These are phyloP conservation scores for Botryosphaeria dothidea DNA, from an alignment of 2,329 filamentous ascomycete genomes.

Conservation along the genomic window DNA sequence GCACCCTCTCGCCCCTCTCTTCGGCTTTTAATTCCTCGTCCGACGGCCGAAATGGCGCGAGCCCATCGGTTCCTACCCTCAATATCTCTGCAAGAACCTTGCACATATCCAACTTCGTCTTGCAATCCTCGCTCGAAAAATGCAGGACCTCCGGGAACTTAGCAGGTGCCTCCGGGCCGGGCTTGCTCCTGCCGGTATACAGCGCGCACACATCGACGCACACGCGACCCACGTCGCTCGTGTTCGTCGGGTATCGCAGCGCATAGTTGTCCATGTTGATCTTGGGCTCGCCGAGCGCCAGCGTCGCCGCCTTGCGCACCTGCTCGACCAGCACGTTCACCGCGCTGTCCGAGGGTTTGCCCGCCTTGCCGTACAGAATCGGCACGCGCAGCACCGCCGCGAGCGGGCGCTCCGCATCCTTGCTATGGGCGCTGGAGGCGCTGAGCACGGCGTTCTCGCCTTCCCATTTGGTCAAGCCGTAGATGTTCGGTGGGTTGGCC, in stretches of 20 bases:
- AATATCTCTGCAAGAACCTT: conserved; percentile 76
- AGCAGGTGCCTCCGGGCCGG: conserved; percentile 36
- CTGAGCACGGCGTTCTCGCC: conserved; percentile 71
- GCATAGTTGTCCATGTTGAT: conserved; percentile 87
- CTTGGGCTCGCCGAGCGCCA: conserved; percentile 56
- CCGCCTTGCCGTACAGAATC: conserved; percentile 77
- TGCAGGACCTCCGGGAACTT: conserved; percentile 72
- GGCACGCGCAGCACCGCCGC: conserved; percentile 78
- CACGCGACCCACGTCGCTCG: conserved; percentile 80
- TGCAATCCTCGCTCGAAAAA: conserved; percentile 81
- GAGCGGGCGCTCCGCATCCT: conserved; percentile 49
- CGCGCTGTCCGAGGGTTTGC: conserved; percentile 73
- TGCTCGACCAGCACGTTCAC: conserved; percentile 78
- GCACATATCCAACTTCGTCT: conserved; percentile 90
- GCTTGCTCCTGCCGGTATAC: conserved; percentile 46
- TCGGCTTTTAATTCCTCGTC: conserved; percentile 71
- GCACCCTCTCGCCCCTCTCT: conserved; percentile 50
- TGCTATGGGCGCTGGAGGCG: conserved; percentile 42
- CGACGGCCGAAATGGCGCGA: conserved; percentile 60
- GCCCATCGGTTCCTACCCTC: conserved; percentile 63
- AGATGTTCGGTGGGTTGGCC: conserved; percentile 75
- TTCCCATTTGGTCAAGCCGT: conserved; percentile 71
- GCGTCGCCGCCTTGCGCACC: conserved; percentile 65
- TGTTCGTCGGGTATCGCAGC: conserved; percentile 83
- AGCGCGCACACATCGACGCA: conserved; percentile 71